Conservation (phyloP, 225 moss, liverwort and hornwort species). For the Pseudisothecium myosuroides region DNA sequence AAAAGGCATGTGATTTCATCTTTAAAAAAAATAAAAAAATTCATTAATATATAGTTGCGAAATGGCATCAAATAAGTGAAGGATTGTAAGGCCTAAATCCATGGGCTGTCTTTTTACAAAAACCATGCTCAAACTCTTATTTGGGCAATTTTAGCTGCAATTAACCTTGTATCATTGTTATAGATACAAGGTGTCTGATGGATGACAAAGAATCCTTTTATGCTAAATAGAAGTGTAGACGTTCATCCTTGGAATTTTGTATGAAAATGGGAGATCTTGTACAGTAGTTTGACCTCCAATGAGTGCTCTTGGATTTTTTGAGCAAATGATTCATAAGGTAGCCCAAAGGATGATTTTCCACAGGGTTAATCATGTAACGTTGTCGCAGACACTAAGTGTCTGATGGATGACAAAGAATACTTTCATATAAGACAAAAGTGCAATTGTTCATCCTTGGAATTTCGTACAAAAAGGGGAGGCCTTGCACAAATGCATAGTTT, state of each 20-base stretch:
- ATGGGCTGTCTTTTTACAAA: fast-evolving
- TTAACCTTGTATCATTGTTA: not conserved
- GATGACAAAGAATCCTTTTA: not conserved
- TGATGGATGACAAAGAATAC: too few species aligned
- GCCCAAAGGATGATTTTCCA: not conserved
- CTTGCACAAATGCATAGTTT: too few species aligned
- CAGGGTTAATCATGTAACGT: too few species aligned
- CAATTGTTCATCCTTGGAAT: too few species aligned
- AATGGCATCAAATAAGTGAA: fast-evolving
- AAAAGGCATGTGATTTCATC: not conserved
- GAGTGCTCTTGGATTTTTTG: not conserved
- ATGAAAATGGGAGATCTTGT: not conserved
- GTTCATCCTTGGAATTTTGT: not conserved
- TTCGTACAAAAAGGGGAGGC: too few species aligned
- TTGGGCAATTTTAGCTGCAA: fast-evolving
- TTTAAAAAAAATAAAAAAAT: not conserved
- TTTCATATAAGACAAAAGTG: too few species aligned
- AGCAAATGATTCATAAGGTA: not conserved
- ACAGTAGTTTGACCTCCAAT: not conserved
- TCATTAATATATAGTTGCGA: not conserved
- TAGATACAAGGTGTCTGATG: fast-evolving
- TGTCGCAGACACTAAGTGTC: too few species aligned
- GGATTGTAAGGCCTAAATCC: not conserved
- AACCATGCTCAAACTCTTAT: not conserved
- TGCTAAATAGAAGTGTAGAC: not conserved